Evolutionary conservation across 1,139 yeast species (phyloP).

Genomic region (Scheffersomyces parashehatae): DNA sequence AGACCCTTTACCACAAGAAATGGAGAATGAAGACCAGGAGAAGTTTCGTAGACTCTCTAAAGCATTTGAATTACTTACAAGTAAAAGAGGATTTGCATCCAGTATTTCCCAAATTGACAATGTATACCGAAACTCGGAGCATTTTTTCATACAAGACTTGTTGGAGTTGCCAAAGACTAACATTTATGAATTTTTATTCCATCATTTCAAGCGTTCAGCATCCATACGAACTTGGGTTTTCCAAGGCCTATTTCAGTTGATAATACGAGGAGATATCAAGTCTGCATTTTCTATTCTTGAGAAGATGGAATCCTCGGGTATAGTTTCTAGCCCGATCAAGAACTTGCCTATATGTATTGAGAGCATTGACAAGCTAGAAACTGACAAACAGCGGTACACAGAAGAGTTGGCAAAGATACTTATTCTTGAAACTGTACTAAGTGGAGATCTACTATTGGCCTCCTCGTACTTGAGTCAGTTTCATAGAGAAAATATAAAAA

Average conservation of each 20-base stretch:
- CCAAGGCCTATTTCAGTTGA: slow-evolving; percentile 16
- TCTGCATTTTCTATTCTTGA: slow-evolving; percentile 5
- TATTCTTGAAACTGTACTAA: slow-evolving; percentile 6
- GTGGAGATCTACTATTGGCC: slow-evolving; percentile 28
- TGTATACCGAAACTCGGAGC: neutral
- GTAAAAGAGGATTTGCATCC: slow-evolving; percentile 1
- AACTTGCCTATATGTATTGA: neutral
- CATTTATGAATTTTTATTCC: slow-evolving; percentile 14
- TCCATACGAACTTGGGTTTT: slow-evolving; percentile 22
- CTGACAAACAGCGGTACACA: neutral
- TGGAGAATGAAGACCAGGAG: neutral
- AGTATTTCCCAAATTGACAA: neutral
- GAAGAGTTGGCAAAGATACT: slow-evolving; percentile 7
- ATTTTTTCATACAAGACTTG: slow-evolving; percentile 20
- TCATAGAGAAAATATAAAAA: neutral
- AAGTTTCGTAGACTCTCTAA: slow-evolving; percentile 15
- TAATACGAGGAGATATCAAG: slow-evolving; percentile 9
- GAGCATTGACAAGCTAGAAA: neutral
- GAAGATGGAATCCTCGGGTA: slow-evolving; percentile 5
- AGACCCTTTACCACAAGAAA: neutral
- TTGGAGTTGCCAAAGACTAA: slow-evolving; percentile 19
- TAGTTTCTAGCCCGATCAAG: neutral
- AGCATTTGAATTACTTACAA: slow-evolving; percentile 14
- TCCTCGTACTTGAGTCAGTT: slow-evolving; percentile 15
- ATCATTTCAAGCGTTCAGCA: slow-evolving; percentile 15